Evolutionary conservation across 768 basidiomycete species (phyloP), one percentile per base, ranked within the genome.

Genomic region (Boletus subparvulus): DNA sequence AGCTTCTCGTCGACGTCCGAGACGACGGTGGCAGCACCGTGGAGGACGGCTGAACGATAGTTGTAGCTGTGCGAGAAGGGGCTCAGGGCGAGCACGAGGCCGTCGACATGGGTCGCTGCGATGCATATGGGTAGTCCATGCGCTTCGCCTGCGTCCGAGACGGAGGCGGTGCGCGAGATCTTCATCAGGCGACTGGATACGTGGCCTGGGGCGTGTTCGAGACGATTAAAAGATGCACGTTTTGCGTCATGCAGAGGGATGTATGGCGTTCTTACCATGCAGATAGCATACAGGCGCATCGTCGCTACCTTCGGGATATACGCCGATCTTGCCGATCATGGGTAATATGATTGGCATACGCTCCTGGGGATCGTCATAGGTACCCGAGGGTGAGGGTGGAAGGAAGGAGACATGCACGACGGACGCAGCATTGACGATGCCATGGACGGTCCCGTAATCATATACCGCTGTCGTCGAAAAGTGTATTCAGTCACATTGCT

Each of bases 161-260:
- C 17, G 32, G 54, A 51, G 3, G 42, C 11, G 10, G 44, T 11
- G 3, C 57, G 12, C 0, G 65, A 47, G 41, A 69, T 52, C 54
- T 69, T 67, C 66, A 69, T 69, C 21, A 67, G 67, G 28, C 66
- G 63, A 26, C 67, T 67, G 13, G 66, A 69, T 4, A 50, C 32
- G 43, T 67, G 54, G 7, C 66, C 66, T 69, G 41, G 17, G 7
- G 24, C 1, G 10, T 4, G 24, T 35, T 47, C 6, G 40, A 43
- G 39, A 37, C 11, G 17, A 47, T 57, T 33, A 14, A 28, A 19
- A 43, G 19, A 6, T 36, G 24, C 0, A 35, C 9, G 1, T n/a
- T 36, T 8, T 26, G 10, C 13, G 21, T 8, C 35, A 26, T 24
- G 33, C 9, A 16, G n/a, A n/a, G n/a, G n/a, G 14, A 13, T 28